A percentile compares a stretch with the other conserved stretches of the same genome.
Evolutionary conservation across 345 rosid genomes (phyloP).

Genomic region (Barbarea vulgaris): DNA sequence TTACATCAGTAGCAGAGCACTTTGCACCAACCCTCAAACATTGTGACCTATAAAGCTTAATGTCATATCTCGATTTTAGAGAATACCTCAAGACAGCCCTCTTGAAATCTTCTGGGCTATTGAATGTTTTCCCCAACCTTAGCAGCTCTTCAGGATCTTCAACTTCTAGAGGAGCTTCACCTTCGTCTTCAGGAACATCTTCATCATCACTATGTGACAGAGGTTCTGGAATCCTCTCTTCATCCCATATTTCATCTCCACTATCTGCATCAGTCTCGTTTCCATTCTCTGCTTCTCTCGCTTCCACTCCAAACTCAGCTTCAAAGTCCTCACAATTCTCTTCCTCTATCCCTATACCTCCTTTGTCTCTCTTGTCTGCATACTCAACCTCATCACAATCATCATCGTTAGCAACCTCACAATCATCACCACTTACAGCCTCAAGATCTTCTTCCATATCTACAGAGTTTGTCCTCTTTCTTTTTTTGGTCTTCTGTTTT

Average conservation of each 20-base stretch:
- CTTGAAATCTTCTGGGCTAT: not conserved
- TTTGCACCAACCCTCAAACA: not conserved
- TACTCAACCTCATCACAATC: not conserved
- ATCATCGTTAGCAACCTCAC: not conserved
- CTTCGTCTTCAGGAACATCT: not conserved
- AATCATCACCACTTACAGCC: not conserved
- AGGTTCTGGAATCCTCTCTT: not conserved
- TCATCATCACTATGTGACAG: not conserved
- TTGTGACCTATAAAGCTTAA: not conserved
- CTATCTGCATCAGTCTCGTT: not conserved
- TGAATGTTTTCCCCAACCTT: not conserved
- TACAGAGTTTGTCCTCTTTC: not conserved
- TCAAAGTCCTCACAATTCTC: not conserved
- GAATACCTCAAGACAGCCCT: not conserved
- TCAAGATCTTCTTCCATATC: not conserved
- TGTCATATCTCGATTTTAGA: not conserved
- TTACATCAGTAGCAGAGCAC: not conserved
- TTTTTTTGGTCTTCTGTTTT: too few relatives aligned
- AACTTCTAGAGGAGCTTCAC: not conserved
- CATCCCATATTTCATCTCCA: not conserved
- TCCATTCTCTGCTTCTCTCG: not conserved
- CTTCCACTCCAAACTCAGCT: not conserved
- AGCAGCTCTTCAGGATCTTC: not conserved
- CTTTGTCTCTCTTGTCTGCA: rapidly evolving
- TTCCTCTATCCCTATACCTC: not conserved